phyloP scores from a whole-genome alignment of 208 protist genomes.

The Trypanosoma vivax region DNA sequence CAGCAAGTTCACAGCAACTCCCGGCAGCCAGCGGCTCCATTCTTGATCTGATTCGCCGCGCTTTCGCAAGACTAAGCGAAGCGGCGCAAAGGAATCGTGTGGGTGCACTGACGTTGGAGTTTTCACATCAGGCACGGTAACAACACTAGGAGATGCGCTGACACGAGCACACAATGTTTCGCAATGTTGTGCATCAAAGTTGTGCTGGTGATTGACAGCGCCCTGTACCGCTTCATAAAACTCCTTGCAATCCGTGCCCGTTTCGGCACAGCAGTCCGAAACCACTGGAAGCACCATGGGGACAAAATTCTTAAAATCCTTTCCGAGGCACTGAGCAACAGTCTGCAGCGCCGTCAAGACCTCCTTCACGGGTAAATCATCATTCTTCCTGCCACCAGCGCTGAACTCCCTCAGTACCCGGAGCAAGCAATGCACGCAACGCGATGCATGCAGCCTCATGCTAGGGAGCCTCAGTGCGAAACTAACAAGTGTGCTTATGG shows the following conservation, averaged over 20 bases:
- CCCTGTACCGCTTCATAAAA: conserved; percentile 18
- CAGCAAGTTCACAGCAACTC: conserved; percentile 78
- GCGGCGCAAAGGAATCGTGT: conserved; percentile 41
- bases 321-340: conserved; percentile 72
- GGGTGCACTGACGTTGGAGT: not conserved
- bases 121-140: not conserved
- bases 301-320: conserved; percentile 76
- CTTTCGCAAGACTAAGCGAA: conserved; percentile 47
- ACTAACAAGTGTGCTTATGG: conserved; percentile 55
- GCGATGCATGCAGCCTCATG: conserved; percentile 65
- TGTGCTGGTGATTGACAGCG: conserved; percentile 1
- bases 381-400: not conserved
- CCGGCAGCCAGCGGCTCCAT: conserved; percentile 76
- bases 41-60: conserved; percentile 67
- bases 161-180: not conserved
- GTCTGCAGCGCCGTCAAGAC: conserved; percentile 52
- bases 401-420: conserved; percentile 66
- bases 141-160: not conserved
- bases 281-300: conserved; percentile 68
- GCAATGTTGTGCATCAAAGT: not conserved
- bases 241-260: conserved; percentile 5
- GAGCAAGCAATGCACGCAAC: conserved; percentile 77
- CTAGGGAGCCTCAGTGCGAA: conserved; percentile 62
- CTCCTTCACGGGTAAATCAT: conserved; percentile 16
- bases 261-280: conserved; percentile 46